These are phyloP conservation scores for Wickerhamiella sorbophila DNA, from an alignment of 805 yeast genomes.

Conservation along the genomic window DNA sequence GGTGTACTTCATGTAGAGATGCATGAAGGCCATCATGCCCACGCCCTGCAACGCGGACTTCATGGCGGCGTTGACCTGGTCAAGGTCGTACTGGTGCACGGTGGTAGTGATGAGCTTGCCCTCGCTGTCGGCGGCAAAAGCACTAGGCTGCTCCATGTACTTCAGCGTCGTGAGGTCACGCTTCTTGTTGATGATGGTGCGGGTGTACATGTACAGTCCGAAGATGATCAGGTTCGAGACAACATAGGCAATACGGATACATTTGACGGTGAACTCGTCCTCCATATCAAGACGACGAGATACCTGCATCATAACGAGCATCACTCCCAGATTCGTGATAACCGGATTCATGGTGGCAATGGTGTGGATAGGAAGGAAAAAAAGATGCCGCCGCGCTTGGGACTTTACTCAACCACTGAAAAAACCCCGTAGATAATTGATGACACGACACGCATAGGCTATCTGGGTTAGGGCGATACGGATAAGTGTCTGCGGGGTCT, in stretches of 20 bases:
- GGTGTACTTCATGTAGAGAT: constrained; percentile 90
- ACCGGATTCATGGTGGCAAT: constrained; percentile 67
- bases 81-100: constrained; percentile 84
- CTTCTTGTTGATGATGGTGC: constrained; percentile 46
- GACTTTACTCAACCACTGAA: background rate
- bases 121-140: constrained; percentile 58
- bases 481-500: too few relatives aligned
- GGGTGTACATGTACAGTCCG: constrained; percentile 50
- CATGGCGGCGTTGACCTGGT: constrained; percentile 66
- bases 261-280: constrained; percentile 56
- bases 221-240: constrained; percentile 53
- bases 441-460: background rate
- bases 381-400: background rate
- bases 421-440: background rate
- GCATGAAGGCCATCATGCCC: constrained; percentile 98
- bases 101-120: constrained; percentile 74
- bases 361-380: background rate
- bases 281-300: constrained; percentile 82
- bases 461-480: too few relatives aligned
- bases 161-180: constrained; percentile 83
- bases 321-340: constrained; percentile 67
- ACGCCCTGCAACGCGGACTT: constrained; percentile 75
- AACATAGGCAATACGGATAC: constrained; percentile 60
- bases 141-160: constrained; percentile 72
- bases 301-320: constrained; percentile 94